phyloP scores from a whole-genome alignment of 495 filamentous ascomycete species.

The Cudoniella acicularis region DNA sequence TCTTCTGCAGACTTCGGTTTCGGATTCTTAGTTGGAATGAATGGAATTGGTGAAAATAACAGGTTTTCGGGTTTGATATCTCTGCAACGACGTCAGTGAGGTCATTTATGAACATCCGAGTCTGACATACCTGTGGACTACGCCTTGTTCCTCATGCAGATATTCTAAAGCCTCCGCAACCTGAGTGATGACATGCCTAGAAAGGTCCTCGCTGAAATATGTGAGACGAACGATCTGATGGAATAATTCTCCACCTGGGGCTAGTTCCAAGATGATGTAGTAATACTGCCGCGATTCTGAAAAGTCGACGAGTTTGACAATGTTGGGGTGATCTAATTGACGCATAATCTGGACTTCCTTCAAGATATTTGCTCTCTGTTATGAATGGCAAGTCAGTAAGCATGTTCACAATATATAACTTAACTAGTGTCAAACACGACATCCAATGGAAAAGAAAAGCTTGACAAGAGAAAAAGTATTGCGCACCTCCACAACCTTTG shows the following conservation, averaged over 20 bases:
- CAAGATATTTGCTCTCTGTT: conserved; percentile 88
- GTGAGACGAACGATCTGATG: conserved; percentile 98
- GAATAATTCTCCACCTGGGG: conserved; percentile 93
- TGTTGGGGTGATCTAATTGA: conserved; percentile 90
- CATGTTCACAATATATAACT: conserved; percentile 10
- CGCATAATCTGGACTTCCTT: conserved; percentile 99
- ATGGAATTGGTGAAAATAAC: conserved; percentile 81
- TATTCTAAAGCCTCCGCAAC: conserved; percentile 93
- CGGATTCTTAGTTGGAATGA: conserved; percentile 74
- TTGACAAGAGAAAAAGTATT: conserved; percentile 30
- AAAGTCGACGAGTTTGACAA: conserved; percentile 89
- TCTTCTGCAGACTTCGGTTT: conserved; percentile 78
- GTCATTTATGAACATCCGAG: background rate
- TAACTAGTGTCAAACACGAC: conserved; percentile 16
- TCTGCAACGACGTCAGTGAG: conserved; percentile 45
- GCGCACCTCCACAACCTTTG: conserved; percentile 95
- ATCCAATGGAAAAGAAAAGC: conserved; percentile 3
- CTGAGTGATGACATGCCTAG: conserved; percentile 89
- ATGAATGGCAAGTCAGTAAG: conserved; percentile 5
- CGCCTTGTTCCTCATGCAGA: conserved; percentile 88
- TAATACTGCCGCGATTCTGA: conserved; percentile 93
- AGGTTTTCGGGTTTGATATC: conserved; percentile 99
- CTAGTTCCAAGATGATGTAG: conserved; percentile 93
- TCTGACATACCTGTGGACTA: conserved; percentile 84
- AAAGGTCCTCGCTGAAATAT: conserved; percentile 95